Conservation (phyloP, 78 protist genomes). For the Guillardia theta region DNA sequence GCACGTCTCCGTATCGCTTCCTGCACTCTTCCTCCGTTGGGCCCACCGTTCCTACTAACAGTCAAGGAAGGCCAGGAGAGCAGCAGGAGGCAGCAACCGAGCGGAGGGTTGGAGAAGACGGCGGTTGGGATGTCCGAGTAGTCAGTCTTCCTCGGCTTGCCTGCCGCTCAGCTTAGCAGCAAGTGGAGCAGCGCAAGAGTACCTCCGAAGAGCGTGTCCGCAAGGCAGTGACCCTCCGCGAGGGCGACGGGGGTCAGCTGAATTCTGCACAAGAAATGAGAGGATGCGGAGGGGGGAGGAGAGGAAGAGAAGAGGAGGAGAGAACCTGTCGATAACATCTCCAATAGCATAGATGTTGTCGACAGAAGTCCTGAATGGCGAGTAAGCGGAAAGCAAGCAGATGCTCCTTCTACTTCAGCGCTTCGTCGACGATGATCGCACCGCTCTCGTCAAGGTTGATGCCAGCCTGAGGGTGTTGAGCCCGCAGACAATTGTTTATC, state of each 20-base stretch:
- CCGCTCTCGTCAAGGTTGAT: background rate
- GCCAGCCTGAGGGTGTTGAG: background rate
- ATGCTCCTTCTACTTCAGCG: too few relatives aligned
- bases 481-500: too few relatives aligned
- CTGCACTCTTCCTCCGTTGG: background rate
- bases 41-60: too few relatives aligned
- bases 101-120: background rate
- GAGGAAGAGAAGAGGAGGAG: background rate
- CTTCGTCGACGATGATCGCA: background rate
- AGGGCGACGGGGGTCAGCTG: background rate
- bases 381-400: background rate
- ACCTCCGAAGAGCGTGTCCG: conserved; percentile 1
- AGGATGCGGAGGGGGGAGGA: background rate
- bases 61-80: too few relatives aligned
- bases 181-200: background rate
- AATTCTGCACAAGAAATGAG: background rate
- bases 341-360: conserved; percentile 17
- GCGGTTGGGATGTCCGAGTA: conserved; percentile 10
- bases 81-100: too few relatives aligned
- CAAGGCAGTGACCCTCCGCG: conserved; percentile 23
- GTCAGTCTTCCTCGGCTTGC: conserved; percentile 16
- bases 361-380: background rate
- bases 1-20: background rate
- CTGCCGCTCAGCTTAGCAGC: background rate
- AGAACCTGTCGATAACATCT: background rate